Base-by-base conservation (phyloP, 768 basidiomycete genomes). In the Termitomyces sp. region DNA sequence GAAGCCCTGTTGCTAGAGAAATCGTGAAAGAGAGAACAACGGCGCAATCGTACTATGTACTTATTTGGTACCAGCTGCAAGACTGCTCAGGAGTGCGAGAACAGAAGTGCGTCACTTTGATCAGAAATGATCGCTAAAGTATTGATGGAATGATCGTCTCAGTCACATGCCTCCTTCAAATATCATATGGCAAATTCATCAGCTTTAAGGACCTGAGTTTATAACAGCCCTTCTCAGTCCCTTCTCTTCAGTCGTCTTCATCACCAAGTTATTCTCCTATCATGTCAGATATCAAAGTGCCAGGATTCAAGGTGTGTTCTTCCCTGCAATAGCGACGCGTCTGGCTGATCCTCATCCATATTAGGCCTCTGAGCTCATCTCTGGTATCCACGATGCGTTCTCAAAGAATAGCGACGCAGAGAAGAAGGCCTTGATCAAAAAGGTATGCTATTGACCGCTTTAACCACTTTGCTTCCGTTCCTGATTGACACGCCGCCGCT, bases 271-370 rank as follows among this genome's bases (percentile, higher is more conserved):
- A 40, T 20, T 59, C 65, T 60, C 49, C 61, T 55, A 72, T 67
- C 72, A 91, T 90, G 89, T 86, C 88, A 38, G 78, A 78, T 68
- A 77, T 92, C 76, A 89, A 87, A 76, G 83, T 81, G 24, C 76
- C 81, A 49, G 90, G 89, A n/a, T 92, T 91, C 83, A 83, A 90
- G 81, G 91, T 84, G 57, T 42, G 67, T 63, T 39, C 40, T 20
- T 18, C 18, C 28, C 32, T n/a, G 33, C 6, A 9, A 16, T 15
- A 13, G 13, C 16, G 35, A 16, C 45, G 20, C 16, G 38, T 11
- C n/a, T 39, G n/a, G 15, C 15, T 50, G 32, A 50, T 55, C n/a
- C 36, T 3, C n/a, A 40, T 55, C 28, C 12, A 11, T 33, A 8
- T 24, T 61, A 94, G 92, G 74, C 89, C 45, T 92, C 92, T 39